A percentile compares a stretch with the other conserved stretches of the same genome.
Evolutionary conservation across 768 basidiomycete genomes (phyloP).

Genomic region (Pholiota molesta): DNA sequence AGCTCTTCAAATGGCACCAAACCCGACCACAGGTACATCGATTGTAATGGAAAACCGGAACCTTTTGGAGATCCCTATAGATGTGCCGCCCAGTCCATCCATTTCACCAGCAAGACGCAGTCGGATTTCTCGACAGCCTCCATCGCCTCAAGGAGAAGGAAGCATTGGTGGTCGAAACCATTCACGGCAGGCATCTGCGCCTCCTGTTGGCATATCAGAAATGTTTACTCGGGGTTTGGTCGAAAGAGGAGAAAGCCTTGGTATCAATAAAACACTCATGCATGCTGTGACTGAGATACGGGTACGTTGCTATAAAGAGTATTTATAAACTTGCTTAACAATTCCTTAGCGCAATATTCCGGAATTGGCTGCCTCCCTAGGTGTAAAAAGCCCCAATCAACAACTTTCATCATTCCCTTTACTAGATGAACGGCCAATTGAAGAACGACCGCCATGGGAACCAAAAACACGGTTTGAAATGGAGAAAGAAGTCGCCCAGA

Average conservation of each 20-base stretch:
- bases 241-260: conserved; percentile 77
- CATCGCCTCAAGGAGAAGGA: conserved; percentile 19
- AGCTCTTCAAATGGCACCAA: conserved; percentile 74
- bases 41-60: conserved; percentile 84
- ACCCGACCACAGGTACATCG: conserved; percentile 73
- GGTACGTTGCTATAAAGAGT: conserved; percentile 42
- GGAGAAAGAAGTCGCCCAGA: conserved; percentile 59
- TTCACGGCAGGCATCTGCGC: conserved; percentile 43
- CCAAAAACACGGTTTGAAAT: conserved; percentile 70
- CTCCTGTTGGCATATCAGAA: conserved; percentile 65
- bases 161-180: conserved; percentile 25
- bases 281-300: conserved; percentile 78
- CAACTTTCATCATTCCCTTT: conserved; percentile 61
- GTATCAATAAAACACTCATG: conserved; percentile 84
- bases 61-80: conserved; percentile 70
- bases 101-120: conserved; percentile 20
- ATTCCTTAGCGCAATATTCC: conserved; percentile 76
- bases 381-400: conserved; percentile 54
- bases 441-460: conserved; percentile 72
- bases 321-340: conserved; percentile 7
- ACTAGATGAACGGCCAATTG: conserved; percentile 55
- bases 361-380: conserved; percentile 71
- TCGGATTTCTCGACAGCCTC: conserved; percentile 22
- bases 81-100: conserved; percentile 52
- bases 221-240: conserved; percentile 71